phyloP scores from a whole-genome alignment of 2,329 filamentous ascomycete genomes.

The Colletotrichum lindemuthianum region DNA sequence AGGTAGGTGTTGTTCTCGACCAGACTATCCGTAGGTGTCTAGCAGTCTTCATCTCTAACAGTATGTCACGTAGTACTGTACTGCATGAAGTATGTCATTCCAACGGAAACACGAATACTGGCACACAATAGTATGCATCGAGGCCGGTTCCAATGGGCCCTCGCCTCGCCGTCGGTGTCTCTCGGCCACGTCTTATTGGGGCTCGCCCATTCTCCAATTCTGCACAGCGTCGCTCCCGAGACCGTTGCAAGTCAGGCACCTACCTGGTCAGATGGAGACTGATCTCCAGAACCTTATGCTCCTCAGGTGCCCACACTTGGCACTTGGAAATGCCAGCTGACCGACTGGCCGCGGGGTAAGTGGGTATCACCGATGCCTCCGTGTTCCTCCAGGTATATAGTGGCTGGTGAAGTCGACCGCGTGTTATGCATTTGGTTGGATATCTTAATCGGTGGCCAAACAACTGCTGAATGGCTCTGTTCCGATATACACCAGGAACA shows the following conservation, averaged over 20 bases:
- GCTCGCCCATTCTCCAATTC: constrained; percentile 12
- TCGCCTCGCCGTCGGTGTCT: no score
- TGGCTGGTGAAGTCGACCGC: neutral
- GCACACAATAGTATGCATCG: no score
- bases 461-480: neutral
- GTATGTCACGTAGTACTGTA: no score
- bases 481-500: neutral
- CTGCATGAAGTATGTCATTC: no score
- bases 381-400: constrained; percentile 5
- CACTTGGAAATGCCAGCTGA: neutral
- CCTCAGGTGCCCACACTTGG: neutral
- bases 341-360: constrained; percentile 1
- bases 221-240: neutral
- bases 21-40: no score
- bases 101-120: no score
- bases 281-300: constrained; percentile 17
- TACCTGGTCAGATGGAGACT: neutral
- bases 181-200: constrained; percentile 4
- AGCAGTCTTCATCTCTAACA: no score
- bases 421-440: neutral
- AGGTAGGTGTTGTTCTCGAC: no score
- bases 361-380: neutral
- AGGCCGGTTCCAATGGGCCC: no score
- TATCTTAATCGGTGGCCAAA: constrained; percentile 2
- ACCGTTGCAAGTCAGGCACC: no score